phyloP scores from a whole-genome alignment of 176 grass and related monocot species.

The Cenchrus fungigraminus region DNA sequence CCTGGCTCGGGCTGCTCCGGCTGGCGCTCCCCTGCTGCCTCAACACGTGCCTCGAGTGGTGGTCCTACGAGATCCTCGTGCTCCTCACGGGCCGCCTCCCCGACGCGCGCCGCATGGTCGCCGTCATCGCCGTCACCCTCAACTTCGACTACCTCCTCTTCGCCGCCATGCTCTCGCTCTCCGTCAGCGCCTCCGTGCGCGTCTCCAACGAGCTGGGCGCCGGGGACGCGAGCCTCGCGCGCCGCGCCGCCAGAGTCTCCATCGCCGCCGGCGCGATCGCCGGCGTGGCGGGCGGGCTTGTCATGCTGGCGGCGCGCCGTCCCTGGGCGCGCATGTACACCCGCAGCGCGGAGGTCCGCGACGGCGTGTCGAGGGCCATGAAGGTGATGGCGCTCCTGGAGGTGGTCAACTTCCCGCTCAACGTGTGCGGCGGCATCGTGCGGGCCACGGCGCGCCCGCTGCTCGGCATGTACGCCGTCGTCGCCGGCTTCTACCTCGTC shows the following conservation, averaged over 20 bases:
- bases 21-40: slow-evolving; percentile 76
- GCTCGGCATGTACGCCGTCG: slow-evolving; percentile 70
- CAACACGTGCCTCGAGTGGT: slow-evolving; percentile 94
- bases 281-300: slow-evolving; percentile 41
- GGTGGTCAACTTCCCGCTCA: slow-evolving; percentile 85
- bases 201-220: slow-evolving; percentile 91
- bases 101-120: slow-evolving; percentile 64
- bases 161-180: slow-evolving; percentile 74
- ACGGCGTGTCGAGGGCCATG: slow-evolving; percentile 71
- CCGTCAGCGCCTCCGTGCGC: slow-evolving; percentile 75
- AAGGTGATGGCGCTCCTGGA: slow-evolving; percentile 80
- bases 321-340: slow-evolving; percentile 64
- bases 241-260: slow-evolving; percentile 55
- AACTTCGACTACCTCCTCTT: slow-evolving; percentile 98
- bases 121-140: slow-evolving; percentile 74
- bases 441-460: slow-evolving; percentile 71
- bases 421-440: slow-evolving; percentile 76
- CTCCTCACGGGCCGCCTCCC: slow-evolving; percentile 82
- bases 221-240: slow-evolving; percentile 44
- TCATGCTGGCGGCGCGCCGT: slow-evolving; percentile 57
- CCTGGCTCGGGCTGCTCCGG: slow-evolving; percentile 48
- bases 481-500: slow-evolving; percentile 77
- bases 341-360: slow-evolving; percentile 42
- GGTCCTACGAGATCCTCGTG: slow-evolving; percentile 96
- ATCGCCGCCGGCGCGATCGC: slow-evolving; percentile 36